Evolutionary conservation across 805 yeast species (phyloP).

Genomic region (Saturnispora zaruensis): DNA sequence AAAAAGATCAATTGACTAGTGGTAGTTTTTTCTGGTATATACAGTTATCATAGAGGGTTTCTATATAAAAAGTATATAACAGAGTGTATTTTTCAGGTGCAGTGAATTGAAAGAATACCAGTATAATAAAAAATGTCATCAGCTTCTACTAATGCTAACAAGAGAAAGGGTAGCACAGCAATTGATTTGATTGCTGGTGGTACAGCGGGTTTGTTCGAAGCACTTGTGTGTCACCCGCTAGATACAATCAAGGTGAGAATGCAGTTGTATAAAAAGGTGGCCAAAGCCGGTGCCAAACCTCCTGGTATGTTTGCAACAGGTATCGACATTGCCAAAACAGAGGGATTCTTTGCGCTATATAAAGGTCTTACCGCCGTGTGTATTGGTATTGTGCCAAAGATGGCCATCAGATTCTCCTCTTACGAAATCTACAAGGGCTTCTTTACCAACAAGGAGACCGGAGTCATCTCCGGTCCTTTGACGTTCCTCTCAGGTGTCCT

Average conservation of each 20-base stretch:
- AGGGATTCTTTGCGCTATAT: conserved; percentile 78
- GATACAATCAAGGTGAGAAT: conserved; percentile 96
- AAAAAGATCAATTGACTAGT: neutral
- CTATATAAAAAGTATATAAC: too few species aligned
- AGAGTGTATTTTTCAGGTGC: too few species aligned
- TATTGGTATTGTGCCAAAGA: conserved; percentile 94
- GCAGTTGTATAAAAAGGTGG: conserved; percentile 79
- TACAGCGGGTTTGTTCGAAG: conserved; percentile 94
- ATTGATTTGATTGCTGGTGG: conserved; percentile 87
- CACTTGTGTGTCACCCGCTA: conserved; percentile 96
- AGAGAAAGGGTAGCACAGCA: conserved; percentile 33
- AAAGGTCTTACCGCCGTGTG: conserved; percentile 97
- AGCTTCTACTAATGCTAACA: conserved; percentile 17
- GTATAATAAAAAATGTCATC: conserved; percentile 10
- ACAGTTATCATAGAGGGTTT: neutral
- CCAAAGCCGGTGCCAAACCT: conserved; percentile 40
- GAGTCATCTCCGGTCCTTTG: conserved; percentile 59
- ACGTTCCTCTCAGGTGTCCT: conserved; percentile 92
- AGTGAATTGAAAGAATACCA: neutral
- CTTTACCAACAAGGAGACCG: conserved; percentile 51
- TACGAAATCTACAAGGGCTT: conserved; percentile 79
- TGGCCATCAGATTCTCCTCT: conserved; percentile 95
- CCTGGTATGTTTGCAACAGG: conserved; percentile 88
- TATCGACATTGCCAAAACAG: conserved; percentile 62
- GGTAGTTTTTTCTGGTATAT: neutral